phyloP scores from a whole-genome alignment of 805 yeast genomes.

The Helenozyma rhizophorensis region DNA sequence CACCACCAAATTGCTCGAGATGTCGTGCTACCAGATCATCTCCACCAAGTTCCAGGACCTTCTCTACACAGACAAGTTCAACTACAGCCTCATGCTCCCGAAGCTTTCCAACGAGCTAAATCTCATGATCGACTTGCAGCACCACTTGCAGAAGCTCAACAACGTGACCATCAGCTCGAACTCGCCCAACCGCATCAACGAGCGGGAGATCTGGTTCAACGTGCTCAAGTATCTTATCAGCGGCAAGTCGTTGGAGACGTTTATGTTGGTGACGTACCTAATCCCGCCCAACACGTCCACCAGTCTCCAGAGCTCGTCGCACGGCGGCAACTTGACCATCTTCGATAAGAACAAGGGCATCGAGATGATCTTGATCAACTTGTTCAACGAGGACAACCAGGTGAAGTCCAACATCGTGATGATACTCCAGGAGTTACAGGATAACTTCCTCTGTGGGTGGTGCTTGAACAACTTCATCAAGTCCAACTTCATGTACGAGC shows the following conservation, averaged over 20 bases:
- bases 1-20: constrained; percentile 34
- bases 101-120: constrained; percentile 38
- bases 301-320: constrained; percentile 32
- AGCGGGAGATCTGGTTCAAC: constrained; percentile 39
- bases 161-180: constrained; percentile 9
- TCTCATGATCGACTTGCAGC: constrained; percentile 39
- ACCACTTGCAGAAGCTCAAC: constrained; percentile 36
- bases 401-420: constrained; percentile 36
- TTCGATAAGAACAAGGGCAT: constrained; percentile 44
- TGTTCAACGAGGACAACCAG: constrained; percentile 39
- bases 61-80: constrained; percentile 26
- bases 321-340: constrained; percentile 37
- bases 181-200: constrained; percentile 17
- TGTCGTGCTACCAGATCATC: constrained; percentile 38
- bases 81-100: constrained; percentile 31
- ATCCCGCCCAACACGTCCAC: constrained; percentile 39
- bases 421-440: constrained; percentile 41
- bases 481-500: constrained; percentile 35
- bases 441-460: constrained; percentile 43
- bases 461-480: constrained; percentile 34
- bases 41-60: constrained; percentile 32
- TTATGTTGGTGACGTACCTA: constrained; percentile 35
- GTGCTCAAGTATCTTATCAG: constrained; percentile 39
- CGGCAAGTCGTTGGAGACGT: constrained; percentile 37
- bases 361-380: constrained; percentile 36